Base-by-base conservation (phyloP, 805 yeast species). In the Scheffersomyces stipitis region DNA sequence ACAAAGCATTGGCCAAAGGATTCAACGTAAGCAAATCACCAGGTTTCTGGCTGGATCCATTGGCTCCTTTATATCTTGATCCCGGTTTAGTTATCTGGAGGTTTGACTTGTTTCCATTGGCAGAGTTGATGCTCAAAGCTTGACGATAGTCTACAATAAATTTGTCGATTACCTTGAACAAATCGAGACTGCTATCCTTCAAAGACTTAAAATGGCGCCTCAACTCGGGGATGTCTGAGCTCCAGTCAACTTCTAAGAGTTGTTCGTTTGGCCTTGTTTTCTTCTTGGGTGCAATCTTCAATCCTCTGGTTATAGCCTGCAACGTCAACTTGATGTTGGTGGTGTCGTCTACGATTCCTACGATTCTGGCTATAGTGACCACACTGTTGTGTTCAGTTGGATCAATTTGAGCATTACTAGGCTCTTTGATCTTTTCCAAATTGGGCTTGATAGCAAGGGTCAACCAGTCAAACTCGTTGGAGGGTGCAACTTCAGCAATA, bases 1-100 rank as follows among this genome's bases (percentile, higher is more conserved):
- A 74, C n/a, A 82, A 58, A 0, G 81, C 71, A 43, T 74, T 74
- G 0, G 85, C 78, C 35, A 82, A 56, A 0, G 89, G 89, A 8
- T 82, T 71, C 15, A 82, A 58, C 2, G 76, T 63, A 15, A 79
- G 52, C 10, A 81, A 58, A 37, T 64, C 61, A 3, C 50, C 49
- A n/a, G n/a, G n/a, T n/a, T n/a, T n/a, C n/a, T n/a, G n/a, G n/a
- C n/a, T n/a, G 1, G 27, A 7, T 20, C 24, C 24, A 10, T 10
- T 34, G 6, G 38, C 42, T 5, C 28, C 28, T 15, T 36, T 23
- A 10, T 39, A 26, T 8, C 57, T 36, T 4, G 37, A 38, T 4
- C 45, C 44, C 24, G 9, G 31, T 52, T n/a, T 46, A 50, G 23
- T 49, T 31, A 2, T 23, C 24, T 14, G 6, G 15, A 9, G 13